Conservation (phyloP, 2,329 filamentous ascomycete genomes). For the Rutstroemia sydowiana region DNA sequence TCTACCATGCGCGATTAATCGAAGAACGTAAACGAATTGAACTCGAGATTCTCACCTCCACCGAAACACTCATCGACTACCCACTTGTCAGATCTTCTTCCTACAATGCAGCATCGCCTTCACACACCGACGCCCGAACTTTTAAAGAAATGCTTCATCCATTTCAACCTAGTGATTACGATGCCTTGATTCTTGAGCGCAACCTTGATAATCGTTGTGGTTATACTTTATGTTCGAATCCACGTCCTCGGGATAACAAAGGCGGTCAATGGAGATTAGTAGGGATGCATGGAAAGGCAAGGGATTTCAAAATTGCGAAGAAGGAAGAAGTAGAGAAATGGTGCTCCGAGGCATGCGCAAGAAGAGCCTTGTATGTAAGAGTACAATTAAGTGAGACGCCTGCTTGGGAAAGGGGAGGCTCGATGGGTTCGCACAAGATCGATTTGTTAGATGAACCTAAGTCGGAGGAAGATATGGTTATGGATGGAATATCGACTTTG, state of each 20-base stretch:
- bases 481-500: conserved; percentile 30
- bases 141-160: conserved; percentile 62
- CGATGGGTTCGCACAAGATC: conserved; percentile 34
- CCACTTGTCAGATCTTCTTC: conserved; percentile 38
- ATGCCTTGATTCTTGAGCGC: conserved; percentile 80
- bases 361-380: conserved; percentile 74
- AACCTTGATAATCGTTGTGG: conserved; percentile 78
- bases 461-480: conserved; percentile 31
- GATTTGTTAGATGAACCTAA: conserved; percentile 62
- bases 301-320: conserved; percentile 60
- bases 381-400: conserved; percentile 82
- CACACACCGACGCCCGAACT: conserved; percentile 50
- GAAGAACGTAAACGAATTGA: conserved; percentile 78
- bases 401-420: conserved; percentile 65
- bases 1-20: conserved; percentile 75
- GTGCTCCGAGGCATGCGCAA: conserved; percentile 76
- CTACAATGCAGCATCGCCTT: conserved; percentile 43
- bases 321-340: conserved; percentile 72
- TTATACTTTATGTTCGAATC: conserved; percentile 68
- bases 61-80: conserved; percentile 45
- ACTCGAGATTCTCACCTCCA: conserved; percentile 64
- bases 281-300: conserved; percentile 39
- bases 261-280: conserved; percentile 64
- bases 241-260: conserved; percentile 48
- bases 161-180: conserved; percentile 86